A percentile compares a stretch with the other conserved stretches of the same genome.
phyloP scores from a whole-genome alignment of 345 rosid genomes.

The Barbarea vulgaris region DNA sequence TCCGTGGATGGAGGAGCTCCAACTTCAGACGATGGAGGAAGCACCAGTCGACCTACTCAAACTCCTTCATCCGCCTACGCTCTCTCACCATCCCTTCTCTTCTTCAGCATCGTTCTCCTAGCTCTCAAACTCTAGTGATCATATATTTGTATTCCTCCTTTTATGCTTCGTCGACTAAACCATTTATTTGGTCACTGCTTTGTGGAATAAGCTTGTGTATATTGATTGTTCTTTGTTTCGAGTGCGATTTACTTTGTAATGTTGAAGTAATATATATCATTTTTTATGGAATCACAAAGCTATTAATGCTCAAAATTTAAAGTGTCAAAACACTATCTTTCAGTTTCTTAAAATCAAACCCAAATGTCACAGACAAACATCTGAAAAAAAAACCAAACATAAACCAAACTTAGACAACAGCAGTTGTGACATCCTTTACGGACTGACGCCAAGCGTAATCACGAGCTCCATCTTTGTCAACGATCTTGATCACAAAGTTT shows the following conservation, averaged over 20 bases:
- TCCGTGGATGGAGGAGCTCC: constrained; percentile 44
- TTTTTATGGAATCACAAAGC: not conserved
- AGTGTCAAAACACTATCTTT: constrained; percentile 17
- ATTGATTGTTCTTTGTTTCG: constrained; percentile 19
- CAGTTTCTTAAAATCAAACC: constrained; percentile 6
- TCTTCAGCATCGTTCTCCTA: constrained; percentile 48
- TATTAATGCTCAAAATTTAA: constrained; percentile 14
- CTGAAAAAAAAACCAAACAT: constrained; percentile 7
- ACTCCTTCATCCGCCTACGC: constrained; percentile 58
- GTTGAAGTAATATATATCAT: constrained; percentile 13
- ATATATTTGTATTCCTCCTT: constrained; percentile 20
- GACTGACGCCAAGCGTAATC: constrained; percentile 88
- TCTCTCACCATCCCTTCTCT: constrained; percentile 52
- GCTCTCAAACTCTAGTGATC: constrained; percentile 47
- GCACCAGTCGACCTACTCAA: constrained; percentile 50
- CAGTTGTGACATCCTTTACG: constrained; percentile 54
- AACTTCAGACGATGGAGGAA: constrained; percentile 47
- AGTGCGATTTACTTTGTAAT: constrained; percentile 25
- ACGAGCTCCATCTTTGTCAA: constrained; percentile 93
- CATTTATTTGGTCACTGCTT: constrained; percentile 24
- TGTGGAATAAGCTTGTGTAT: constrained; percentile 24
- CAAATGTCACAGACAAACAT: constrained; percentile 30
- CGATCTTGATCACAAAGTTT: constrained; percentile 93
- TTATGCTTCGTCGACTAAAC: not conserved
- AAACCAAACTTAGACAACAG: constrained; percentile 39